phyloP scores from a whole-genome alignment of 2,329 filamentous ascomycete species.

The Lecanicillium sp. region DNA sequence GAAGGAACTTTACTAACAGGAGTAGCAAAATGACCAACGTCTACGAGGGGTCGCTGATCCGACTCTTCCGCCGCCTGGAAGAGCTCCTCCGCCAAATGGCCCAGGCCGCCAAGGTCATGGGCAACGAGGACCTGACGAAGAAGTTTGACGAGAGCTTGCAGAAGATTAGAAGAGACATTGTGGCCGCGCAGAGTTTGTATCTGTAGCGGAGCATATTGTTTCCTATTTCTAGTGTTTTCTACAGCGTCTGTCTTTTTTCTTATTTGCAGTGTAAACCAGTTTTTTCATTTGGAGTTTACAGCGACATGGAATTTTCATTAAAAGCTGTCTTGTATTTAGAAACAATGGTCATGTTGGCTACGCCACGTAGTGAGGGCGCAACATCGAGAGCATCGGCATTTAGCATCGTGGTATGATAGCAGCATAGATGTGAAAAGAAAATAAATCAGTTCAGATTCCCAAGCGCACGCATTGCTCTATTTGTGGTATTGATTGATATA shows the following conservation, averaged over 20 bases:
- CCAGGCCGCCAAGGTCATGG: constrained; percentile 96
- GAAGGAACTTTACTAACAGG: too few relatives aligned
- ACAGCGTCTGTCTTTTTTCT: background rate
- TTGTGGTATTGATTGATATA: too few relatives aligned
- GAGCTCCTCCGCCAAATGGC: constrained; percentile 93
- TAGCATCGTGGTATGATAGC: background rate
- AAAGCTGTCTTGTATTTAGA: constrained; percentile 1
- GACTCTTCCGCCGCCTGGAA: constrained; percentile 90
- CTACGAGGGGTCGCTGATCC: constrained; percentile 94
- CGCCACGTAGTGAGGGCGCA: background rate
- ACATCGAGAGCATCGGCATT: constrained; percentile 13
- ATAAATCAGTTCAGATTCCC: constrained; percentile 12
- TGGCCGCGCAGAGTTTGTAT: constrained; percentile 90
- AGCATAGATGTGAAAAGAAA: constrained; percentile 9
- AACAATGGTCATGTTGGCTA: background rate
- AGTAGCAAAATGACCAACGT: constrained; percentile 99
- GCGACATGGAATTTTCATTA: constrained; percentile 4
- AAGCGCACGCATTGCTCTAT: too few relatives aligned
- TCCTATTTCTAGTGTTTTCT: too few relatives aligned
- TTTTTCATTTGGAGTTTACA: constrained; percentile 10
- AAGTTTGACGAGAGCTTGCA: constrained; percentile 85
- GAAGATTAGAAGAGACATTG: constrained; percentile 88
- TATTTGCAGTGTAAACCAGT: constrained; percentile 12
- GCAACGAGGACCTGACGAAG: constrained; percentile 83
- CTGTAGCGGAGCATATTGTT: constrained; percentile 46